Evolutionary conservation across 352 stramenopile species (phyloP), one percentile per base, ranked within the genome.

Genomic region (Phytopythium mirpurense): DNA sequence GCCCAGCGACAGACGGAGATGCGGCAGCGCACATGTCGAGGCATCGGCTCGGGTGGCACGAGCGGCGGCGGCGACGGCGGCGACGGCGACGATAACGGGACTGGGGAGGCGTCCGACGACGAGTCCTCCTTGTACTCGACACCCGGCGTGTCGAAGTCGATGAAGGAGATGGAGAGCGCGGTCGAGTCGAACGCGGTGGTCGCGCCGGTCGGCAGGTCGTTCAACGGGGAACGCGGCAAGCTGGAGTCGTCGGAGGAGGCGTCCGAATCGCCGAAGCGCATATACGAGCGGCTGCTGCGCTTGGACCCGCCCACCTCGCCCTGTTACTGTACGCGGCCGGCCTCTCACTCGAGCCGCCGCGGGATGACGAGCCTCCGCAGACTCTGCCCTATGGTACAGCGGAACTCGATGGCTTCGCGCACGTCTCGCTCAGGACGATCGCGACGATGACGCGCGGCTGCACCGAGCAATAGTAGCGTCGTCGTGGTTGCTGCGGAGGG

Each of bases 1-100:
- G 52, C 63, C 51, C 70, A 75, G 15, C 67, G 63, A 19, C 48
- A 49, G 42, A 75, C 49, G 15, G 66, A 40, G 45, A 60, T 72
- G 31, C 63, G 63, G n/a, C 42, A 63, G 35, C 63, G 60, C 46
- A 59, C 60, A 26, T 65, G 60, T 46, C 63, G 65, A 51, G 67
- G 63, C 57, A 72, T 72, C 8, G 60, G 51, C 26, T 29, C 57
- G 9, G 57, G 54, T 31, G 34, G 35, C 23, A 23, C 23, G 15
- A 26, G 24, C 4, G 19, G 48, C 18, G 19, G 48, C 18, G 48
- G 48, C 8, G 48, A 26, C 8, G 34, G 29, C 21, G 23, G 47
- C 24, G 14, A 42, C 15, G 21, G 23, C 11, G 16, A 35, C 15
- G 35, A 18, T 8, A 14, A 8, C n/a, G 24, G 16, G 6, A 31